Evolutionary conservation across 345 rosid genomes (phyloP).

Genomic region (Conringia planisiliqua): DNA sequence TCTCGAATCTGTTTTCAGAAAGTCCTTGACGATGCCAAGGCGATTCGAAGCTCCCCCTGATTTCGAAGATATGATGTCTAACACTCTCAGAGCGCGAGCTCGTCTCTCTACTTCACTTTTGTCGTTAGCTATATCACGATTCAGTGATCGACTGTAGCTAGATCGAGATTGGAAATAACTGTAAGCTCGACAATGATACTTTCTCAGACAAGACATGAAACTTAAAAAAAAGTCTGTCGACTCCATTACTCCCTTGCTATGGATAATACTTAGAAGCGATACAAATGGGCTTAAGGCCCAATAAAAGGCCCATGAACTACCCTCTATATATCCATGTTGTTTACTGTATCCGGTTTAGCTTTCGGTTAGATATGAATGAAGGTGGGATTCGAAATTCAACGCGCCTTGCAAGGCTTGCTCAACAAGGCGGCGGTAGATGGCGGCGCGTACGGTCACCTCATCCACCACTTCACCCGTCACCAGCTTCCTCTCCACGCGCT

Average conservation of each 20-base stretch:
- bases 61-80: slow-evolving; percentile 46
- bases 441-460: slow-evolving; percentile 57
- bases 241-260: background rate
- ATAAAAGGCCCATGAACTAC: background rate
- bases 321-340: background rate
- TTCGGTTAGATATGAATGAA: slow-evolving; percentile 32
- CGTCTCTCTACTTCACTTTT: slow-evolving; percentile 28
- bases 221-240: background rate
- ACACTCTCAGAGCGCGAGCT: slow-evolving; percentile 48
- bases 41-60: background rate
- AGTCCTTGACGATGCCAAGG: slow-evolving; percentile 53
- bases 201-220: slow-evolving; percentile 34
- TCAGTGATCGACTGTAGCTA: slow-evolving; percentile 28
- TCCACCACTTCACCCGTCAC: slow-evolving; percentile 53
- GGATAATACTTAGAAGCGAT: background rate
- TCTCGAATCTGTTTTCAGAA: slow-evolving; percentile 39
- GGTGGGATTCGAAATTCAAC: slow-evolving; percentile 34
- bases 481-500: slow-evolving; percentile 58
- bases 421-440: slow-evolving; percentile 40
- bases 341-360: slow-evolving; percentile 13
- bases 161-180: slow-evolving; percentile 18
- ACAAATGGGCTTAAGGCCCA: background rate
- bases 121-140: slow-evolving; percentile 24
- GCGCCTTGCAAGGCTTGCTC: slow-evolving; percentile 33
- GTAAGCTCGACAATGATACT: slow-evolving; percentile 1